Evolutionary conservation across 768 basidiomycete species (phyloP), one percentile per base, ranked within the genome.

Genomic region (Hygrocybe coccinea): DNA sequence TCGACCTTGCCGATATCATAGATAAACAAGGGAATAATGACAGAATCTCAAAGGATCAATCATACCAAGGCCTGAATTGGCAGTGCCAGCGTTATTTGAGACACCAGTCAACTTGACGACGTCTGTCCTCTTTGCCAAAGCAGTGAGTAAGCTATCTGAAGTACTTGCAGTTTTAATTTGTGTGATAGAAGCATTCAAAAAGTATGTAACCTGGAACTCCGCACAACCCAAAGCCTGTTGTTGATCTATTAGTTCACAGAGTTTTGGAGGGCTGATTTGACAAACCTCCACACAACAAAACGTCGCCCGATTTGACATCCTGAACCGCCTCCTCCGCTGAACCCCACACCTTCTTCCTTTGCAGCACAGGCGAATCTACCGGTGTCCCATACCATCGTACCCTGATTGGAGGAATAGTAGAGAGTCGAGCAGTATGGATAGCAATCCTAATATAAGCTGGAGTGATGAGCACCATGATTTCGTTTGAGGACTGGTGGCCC

Each of bases 71-170:
- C 90, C 90, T 19, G 74, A 80, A 61, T 86, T 79, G 24, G 79
- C 80, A 19, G 80, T 74, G 0, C 91, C 93, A 37, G 88, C 87
- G 71, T 95, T 95, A 67, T 95, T 95, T 15, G 90, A 92, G 19
- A 95, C 86, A 43, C 85, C 91, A 29, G 85, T 93, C 50, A 97
- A 72, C 60, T 84, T 74, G 41, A 65, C 76, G n/a, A 95, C 81
- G 45, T 91, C 87, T 56, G 79, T 81, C 56, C 91, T 80, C 67
- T 81, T 83, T 7, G 83, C 73, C 39, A 97, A 76, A 2, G 94
- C 93, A 19, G 73, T 76, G 29, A 95, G 86, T 45, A 97, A 76
- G 2, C 92, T 94, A 68, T 95, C 93, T 87, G 56, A 21, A 35
- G 46, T 50, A 11, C 25, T 11, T 10, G 25, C n/a, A 19, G 3